Percentiles rank a stretch among this genome's conserved stretches.
Conservation (phyloP, 1,139 yeast genomes). For the Geotrichum fermentans region DNA sequence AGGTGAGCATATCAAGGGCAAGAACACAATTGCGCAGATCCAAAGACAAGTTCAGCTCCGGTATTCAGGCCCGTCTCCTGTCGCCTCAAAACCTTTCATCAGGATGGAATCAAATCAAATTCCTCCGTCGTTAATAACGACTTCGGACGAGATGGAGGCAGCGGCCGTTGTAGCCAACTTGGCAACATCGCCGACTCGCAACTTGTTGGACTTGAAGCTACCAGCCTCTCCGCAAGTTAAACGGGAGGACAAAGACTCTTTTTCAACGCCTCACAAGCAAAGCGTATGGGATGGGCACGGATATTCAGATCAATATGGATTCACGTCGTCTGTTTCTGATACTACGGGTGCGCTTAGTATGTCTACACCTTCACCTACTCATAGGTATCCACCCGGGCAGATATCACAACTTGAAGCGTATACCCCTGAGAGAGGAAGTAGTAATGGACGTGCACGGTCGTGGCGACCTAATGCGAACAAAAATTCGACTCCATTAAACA, state of each 20-base stretch:
- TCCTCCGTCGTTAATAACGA: constrained; percentile 3
- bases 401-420: constrained; percentile 62
- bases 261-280: constrained; percentile 17
- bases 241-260: not conserved
- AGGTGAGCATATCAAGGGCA: constrained; percentile 47
- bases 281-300: not conserved
- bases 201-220: not conserved
- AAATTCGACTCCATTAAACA: constrained; percentile 10
- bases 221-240: not conserved
- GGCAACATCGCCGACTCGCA: constrained; percentile 15
- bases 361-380: constrained; percentile 35
- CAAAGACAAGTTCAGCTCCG: constrained; percentile 5
- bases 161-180: constrained; percentile 18
- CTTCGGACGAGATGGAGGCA: constrained; percentile 13
- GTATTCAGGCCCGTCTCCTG: not conserved
- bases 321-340: constrained; percentile 12
- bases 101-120: not conserved
- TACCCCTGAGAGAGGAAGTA: constrained; percentile 69
- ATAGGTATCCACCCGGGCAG: constrained; percentile 40
- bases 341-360: constrained; percentile 5
- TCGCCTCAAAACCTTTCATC: not conserved
- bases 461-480: constrained; percentile 2
- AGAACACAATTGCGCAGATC: constrained; percentile 14
- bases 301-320: constrained; percentile 31
- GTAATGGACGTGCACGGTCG: not conserved